Base-by-base conservation (phyloP, 495 filamentous ascomycete genomes). In the Penicillium antarcticum region DNA sequence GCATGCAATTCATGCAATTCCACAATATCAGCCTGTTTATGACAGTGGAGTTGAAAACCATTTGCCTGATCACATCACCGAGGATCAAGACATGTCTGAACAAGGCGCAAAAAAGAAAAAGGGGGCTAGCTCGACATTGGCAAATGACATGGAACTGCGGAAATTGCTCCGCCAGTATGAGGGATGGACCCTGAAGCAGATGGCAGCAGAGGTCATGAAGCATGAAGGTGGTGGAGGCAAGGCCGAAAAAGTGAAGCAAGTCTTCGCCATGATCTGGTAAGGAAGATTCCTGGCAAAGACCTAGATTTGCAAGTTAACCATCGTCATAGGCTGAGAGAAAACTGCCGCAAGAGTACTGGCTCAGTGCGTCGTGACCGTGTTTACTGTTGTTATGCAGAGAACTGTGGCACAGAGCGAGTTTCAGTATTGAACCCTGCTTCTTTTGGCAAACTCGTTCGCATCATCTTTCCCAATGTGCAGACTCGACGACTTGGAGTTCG, bases 231-330 rank as follows among this genome's bases (percentile, higher is more conserved):
- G 89, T 12, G 74, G 74, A 9, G 73, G 73, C 10, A 90, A 91
- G 65, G 88, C 92, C 6, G 94, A 98, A 67, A 87, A 95, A 65
- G 88, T 91, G 36, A 92, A 96, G 52, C 94, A 98, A 74, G 85
- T 98, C 19, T 97, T 97, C 66, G 94, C 94, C 12, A 95, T 98
- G 89, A 83, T 95, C 50, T 98, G 94, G 94, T 97, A 82, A 63
- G 72, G 7, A 36, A 44, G 8, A 24, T 11, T 8, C n/a, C 3
- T 3, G 9, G 11, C 13, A 29, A 31, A 6, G 2, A 12, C 11
- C 11, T 49, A 14, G n/a, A n/a, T 26, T 16, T 18, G 18, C 13
- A 35, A 4, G 4, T 26, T 26, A 13, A 39, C 51, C 29, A 14
- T 3, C 35, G 1, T 50, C 4, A 12, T 63, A 96, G 92, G 92